Percentiles rank a stretch among this genome's conserved stretches.
phyloP scores from a whole-genome alignment of 1,139 yeast genomes.

The Kluyveromyces marxianus region DNA sequence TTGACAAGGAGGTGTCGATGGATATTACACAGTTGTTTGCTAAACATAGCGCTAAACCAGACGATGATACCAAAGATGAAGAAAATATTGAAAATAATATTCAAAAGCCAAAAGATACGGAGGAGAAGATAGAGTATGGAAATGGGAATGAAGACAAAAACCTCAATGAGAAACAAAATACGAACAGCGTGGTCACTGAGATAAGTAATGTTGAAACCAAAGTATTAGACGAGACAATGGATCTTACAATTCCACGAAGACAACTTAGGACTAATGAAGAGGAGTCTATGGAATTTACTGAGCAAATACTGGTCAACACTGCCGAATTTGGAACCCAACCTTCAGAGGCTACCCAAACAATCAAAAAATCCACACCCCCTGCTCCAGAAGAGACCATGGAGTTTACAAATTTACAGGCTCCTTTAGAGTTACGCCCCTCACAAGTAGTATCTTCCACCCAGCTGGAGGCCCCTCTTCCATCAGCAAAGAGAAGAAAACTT shows the following conservation, averaged over 20 bases:
- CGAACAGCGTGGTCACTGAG: too few relatives aligned
- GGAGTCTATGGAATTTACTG: conserved; percentile 9
- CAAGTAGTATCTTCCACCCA: conserved; percentile 11
- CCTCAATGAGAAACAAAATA: background rate
- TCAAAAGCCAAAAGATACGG: too few relatives aligned
- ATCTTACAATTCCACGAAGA: conserved; percentile 1
- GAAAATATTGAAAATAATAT: background rate
- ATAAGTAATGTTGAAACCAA: too few relatives aligned
- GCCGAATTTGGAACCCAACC: background rate
- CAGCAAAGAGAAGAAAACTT: conserved; percentile 10
- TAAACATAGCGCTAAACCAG: conserved; percentile 14
- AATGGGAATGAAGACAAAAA: background rate
- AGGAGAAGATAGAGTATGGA: background rate
- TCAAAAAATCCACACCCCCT: background rate
- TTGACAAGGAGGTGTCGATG: conserved; percentile 19
- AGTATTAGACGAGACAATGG: conserved; percentile 7
- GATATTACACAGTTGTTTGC: conserved; percentile 19
- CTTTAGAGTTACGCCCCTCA: conserved; percentile 1
- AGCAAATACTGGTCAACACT: background rate
- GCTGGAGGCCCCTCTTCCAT: background rate
- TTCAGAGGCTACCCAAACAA: too few relatives aligned
- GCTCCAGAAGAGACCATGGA: conserved; percentile 27
- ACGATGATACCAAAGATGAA: background rate
- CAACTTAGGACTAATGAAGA: background rate
- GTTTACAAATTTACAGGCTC: conserved; percentile 18